Evolutionary conservation across 345 rosid genomes (phyloP).

Genomic region (Pugionium cornutum): DNA sequence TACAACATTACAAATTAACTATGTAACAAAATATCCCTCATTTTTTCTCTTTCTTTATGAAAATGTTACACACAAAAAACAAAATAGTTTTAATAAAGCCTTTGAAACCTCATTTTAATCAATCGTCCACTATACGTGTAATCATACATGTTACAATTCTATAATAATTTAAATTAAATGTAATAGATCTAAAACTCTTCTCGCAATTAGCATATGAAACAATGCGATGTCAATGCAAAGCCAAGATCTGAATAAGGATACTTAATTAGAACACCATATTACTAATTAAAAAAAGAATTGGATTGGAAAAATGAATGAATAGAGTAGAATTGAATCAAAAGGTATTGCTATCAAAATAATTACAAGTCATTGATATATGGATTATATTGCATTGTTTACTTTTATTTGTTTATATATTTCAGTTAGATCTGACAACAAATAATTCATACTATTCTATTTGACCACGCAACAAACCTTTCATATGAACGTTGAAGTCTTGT

Average conservation of each 20-base stretch:
- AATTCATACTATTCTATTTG: background rate
- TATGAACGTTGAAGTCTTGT: constrained; percentile 20
- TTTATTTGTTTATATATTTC: background rate
- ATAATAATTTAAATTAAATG: background rate
- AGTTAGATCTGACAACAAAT: constrained; percentile 21
- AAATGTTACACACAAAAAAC: too few relatives aligned
- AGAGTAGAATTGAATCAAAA: constrained; percentile 2
- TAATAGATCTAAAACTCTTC: background rate
- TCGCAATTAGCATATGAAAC: background rate
- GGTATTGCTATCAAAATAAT: background rate
- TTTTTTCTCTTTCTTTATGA: too few relatives aligned
- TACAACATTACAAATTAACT: too few relatives aligned
- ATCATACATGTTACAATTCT: background rate
- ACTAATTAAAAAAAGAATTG: background rate
- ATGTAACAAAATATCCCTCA: too few relatives aligned
- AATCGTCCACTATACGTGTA: background rate
- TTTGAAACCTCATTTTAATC: too few relatives aligned
- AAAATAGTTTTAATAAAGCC: too few relatives aligned
- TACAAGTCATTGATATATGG: constrained; percentile 5
- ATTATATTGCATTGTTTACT: background rate
- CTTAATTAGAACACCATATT: background rate
- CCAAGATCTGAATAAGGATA: background rate
- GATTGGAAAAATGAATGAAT: constrained; percentile 5
- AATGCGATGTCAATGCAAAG: constrained; percentile 4
- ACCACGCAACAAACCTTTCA: constrained; percentile 32